Base-by-base conservation (phyloP, 768 basidiomycete species). In the Hortiboletus flavorubellus region DNA sequence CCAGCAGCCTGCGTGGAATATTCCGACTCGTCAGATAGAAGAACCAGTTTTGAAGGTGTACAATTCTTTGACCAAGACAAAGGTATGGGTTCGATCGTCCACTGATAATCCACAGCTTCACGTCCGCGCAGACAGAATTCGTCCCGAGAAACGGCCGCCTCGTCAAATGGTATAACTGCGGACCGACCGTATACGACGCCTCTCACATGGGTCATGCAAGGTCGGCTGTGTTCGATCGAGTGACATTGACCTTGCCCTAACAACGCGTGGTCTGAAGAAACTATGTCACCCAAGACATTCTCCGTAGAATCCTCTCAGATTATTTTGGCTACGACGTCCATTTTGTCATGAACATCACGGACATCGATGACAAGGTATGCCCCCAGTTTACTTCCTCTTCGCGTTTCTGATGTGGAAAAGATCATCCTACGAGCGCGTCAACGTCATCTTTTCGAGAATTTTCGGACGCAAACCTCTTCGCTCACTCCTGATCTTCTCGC, bases 101-200 rank as follows among this genome's bases (percentile, higher is more conserved):
- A 23, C 38, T 38, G 55, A 54, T 55, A 37, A 58, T 38, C n/a
- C 41, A 47, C 26, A 16, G 30, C 23, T 52, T 64, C 48, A 58
- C 44, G n/a, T 43, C 43, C 29, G 15, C 48, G 10, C 64, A 94
- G 91, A 87, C 82, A 49, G 86, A 87, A 56, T 93, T 96, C 63
- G 73, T 87, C 37, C 85, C 93, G 7, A 76, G 68, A 49, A 75
- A 82, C 58, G 87, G 86, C 0, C 80, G 82, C 2, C 82, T 82
- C 60, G 85, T 96, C n/a, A 94, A 95, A 64, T 98, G 95, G 95
- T 98, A 99, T 70, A 98, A 97, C 70, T 99, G 97, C 66, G 96
- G 97, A 10, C 96, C 97, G 16, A 99, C 97, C 0, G 97, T 99
- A 9, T 99, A 99, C 70, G 97, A 99, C 77, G 85, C 93, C 12